These are phyloP conservation scores for Aspergillus diversus DNA, from an alignment of 495 filamentous ascomycete species.

Conservation along the genomic window DNA sequence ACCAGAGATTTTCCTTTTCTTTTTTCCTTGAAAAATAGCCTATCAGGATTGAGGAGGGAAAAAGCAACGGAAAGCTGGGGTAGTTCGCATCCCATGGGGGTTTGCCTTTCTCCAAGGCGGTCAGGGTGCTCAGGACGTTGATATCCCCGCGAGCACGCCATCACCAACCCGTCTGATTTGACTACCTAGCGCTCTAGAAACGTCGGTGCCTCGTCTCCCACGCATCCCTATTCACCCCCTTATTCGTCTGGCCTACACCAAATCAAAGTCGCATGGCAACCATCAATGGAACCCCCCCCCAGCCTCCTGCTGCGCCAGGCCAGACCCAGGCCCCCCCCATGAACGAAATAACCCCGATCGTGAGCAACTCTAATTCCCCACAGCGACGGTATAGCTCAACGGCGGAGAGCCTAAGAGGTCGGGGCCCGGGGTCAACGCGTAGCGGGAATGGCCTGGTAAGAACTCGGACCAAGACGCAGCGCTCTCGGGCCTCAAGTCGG, in stretches of 20 bases:
- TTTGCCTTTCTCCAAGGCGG: background rate
- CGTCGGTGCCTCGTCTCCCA: constrained; percentile 24
- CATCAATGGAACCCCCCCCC: constrained; percentile 11
- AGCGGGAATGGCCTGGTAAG: constrained; percentile 13
- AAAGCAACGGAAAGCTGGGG: background rate
- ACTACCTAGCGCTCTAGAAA: constrained; percentile 21
- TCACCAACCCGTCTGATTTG: constrained; percentile 43
- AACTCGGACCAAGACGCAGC: constrained; percentile 15
- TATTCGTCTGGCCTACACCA: constrained; percentile 19
- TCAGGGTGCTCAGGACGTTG: constrained; percentile 9
- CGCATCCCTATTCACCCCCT: constrained; percentile 34
- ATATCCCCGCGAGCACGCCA: constrained; percentile 39
- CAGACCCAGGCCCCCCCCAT: constrained; percentile 21
- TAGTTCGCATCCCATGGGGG: background rate
- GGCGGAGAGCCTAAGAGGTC: constrained; percentile 24
- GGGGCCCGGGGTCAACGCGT: constrained; percentile 10
- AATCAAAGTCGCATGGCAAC: constrained; percentile 10
- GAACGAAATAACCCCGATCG: constrained; percentile 44
- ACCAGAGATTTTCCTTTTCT: too few species aligned
- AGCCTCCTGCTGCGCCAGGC: constrained; percentile 18
- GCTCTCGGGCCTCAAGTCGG: constrained; percentile 13
- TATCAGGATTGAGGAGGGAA: too few species aligned
- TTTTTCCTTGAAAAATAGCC: too few species aligned
- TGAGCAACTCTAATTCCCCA: constrained; percentile 27
- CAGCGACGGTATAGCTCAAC: constrained; percentile 44